Evolutionary conservation across 768 basidiomycete genomes (phyloP).

Genomic region (Calocybe indica): DNA sequence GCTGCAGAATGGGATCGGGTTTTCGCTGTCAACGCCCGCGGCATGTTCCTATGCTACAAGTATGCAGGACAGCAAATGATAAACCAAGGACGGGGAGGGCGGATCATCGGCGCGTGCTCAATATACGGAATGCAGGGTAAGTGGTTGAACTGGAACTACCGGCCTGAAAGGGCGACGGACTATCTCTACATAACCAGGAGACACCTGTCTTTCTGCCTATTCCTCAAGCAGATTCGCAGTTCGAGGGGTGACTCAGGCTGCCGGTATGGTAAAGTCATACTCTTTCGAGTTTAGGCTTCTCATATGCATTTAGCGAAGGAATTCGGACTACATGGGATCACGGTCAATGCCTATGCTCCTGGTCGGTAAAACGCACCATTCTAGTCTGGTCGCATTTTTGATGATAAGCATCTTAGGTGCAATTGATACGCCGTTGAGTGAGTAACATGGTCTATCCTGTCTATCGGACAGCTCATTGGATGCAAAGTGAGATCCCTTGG

Average conservation of each 20-base stretch:
- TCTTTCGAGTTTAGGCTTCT: not conserved
- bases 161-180: not conserved
- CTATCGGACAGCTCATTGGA: not conserved
- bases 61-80: slow-evolving; percentile 33
- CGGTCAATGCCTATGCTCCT: slow-evolving; percentile 30
- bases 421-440: slow-evolving; percentile 7
- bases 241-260: slow-evolving; percentile 33
- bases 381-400: too few species aligned
- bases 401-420: slow-evolving; percentile 1
- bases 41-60: slow-evolving; percentile 30
- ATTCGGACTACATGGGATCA: slow-evolving; percentile 20
- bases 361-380: slow-evolving; percentile 7
- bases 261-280: slow-evolving; percentile 14
- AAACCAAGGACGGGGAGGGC: slow-evolving; percentile 32
- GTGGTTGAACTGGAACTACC: not conserved
- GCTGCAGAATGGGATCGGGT: slow-evolving; percentile 19
- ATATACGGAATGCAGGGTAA: slow-evolving; percentile 32
- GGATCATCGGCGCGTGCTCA: slow-evolving; percentile 35
- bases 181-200: not conserved
- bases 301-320: slow-evolving; percentile 4
- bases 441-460: not conserved
- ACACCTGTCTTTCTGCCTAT: slow-evolving; percentile 18
- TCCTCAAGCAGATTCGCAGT: slow-evolving; percentile 35
- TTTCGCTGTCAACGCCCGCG: slow-evolving; percentile 23
- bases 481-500: not conserved